Conservation (phyloP, 345 rosid species). For the Dovyalis caffra region DNA sequence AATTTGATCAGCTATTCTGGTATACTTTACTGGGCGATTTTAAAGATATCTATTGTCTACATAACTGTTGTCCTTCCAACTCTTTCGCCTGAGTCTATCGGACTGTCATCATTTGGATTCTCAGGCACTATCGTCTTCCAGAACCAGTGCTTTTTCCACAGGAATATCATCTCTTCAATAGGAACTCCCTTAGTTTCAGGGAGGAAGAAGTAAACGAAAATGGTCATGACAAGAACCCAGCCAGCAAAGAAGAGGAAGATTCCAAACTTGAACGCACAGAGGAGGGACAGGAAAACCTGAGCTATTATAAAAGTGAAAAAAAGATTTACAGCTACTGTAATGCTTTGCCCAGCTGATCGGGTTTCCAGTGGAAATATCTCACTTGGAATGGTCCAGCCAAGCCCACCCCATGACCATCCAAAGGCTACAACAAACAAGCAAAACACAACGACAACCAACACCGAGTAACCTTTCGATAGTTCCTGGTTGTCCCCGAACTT, state of each 20-base stretch:
- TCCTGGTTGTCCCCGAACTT: conserved; percentile 69
- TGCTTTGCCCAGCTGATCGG: conserved; percentile 88
- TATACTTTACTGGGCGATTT: too few relatives aligned
- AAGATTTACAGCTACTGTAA: conserved; percentile 90
- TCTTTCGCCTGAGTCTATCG: not conserved
- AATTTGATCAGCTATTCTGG: too few relatives aligned
- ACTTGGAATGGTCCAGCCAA: conserved; percentile 94
- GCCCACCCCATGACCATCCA: conserved; percentile 98
- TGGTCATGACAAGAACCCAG: conserved; percentile 79
- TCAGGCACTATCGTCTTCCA: conserved; percentile 67
- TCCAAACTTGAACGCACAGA: conserved; percentile 75
- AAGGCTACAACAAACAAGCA: conserved; percentile 90
- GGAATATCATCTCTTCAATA: conserved; percentile 79
- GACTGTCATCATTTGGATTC: conserved; percentile 24
- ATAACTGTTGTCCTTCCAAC: not conserved
- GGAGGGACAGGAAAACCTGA: conserved; percentile 69
- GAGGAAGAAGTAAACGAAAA: conserved; percentile 62
- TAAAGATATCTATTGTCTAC: too few relatives aligned
- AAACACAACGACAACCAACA: conserved; percentile 61
- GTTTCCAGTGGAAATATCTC: conserved; percentile 89
- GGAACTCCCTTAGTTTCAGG: conserved; percentile 96
- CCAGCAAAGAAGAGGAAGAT: conserved; percentile 88
- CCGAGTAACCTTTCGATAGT: conserved; percentile 64
- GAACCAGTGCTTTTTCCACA: conserved; percentile 94
- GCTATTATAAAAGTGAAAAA: conserved; percentile 82